A percentile compares a stretch with the other conserved stretches of the same genome.
These are phyloP conservation scores for Tolypocladium guangdongense DNA, from an alignment of 2,329 filamentous ascomycete genomes.

Conservation along the genomic window DNA sequence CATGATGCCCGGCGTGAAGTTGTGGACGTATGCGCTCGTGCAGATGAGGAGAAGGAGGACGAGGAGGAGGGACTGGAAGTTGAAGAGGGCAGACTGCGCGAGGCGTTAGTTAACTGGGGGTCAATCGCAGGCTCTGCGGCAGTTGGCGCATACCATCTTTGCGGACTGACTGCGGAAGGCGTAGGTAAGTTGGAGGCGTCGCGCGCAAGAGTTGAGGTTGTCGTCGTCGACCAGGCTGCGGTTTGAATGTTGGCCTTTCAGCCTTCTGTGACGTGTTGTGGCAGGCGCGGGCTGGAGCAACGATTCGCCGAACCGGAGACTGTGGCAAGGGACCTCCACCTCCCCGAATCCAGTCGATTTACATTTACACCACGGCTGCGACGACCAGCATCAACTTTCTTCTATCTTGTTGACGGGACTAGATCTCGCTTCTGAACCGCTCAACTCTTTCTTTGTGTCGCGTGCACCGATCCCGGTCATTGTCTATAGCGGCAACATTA, in stretches of 20 bases:
- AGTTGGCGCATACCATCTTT: background rate
- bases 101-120: background rate
- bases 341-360: no score
- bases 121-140: background rate
- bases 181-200: background rate
- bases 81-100: slow-evolving; percentile 84
- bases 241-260: slow-evolving; percentile 4
- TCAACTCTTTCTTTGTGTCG: background rate
- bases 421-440: background rate
- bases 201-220: background rate
- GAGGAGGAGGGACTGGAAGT: slow-evolving; percentile 93
- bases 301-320: slow-evolving; percentile 22
- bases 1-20: slow-evolving; percentile 78
- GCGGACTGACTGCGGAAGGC: background rate
- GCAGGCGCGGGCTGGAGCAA: slow-evolving; percentile 19
- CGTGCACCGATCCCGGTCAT: background rate
- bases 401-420: background rate
- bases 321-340: background rate
- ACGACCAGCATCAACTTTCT: background rate
- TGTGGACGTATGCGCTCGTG: slow-evolving; percentile 88
- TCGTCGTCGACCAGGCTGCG: background rate
- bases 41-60: slow-evolving; percentile 93
- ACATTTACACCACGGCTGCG: no score
- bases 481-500: background rate
- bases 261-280: slow-evolving; percentile 3